Evolutionary conservation across 2,329 filamentous ascomycete species (phyloP), one percentile per base, ranked within the genome.

Genomic region (Karstenula rhodostoma): DNA sequence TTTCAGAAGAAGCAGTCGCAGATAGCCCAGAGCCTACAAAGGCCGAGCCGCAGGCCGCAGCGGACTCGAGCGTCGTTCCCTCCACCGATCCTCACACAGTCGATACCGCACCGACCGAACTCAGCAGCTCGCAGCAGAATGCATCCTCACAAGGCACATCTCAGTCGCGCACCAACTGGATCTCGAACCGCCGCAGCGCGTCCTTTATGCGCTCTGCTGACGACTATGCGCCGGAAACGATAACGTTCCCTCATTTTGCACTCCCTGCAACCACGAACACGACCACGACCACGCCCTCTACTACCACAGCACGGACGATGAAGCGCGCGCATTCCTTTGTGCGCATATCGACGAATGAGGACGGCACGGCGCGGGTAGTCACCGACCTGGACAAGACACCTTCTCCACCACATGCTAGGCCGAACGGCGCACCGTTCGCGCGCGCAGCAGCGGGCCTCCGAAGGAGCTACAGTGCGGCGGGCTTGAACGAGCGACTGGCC

Each of bases 311-410:
- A 69, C 82, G 64, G 37, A 59, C 76, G 2, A 58, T 79, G 33
- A 78, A 77, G 62, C 76, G 77, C 59, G 65, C 71, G 7, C 74
- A 78, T 43, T 86, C 86, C 51, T 85, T 86, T 29, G 85, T 96
- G 59, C 89, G 93, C 51, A 84, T 97, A 29, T 93, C 92, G 1
- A 88, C 95, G 72, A 95, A 92, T 19, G 85, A 94, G 33, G 93
- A 97, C 72, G 94, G 94, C 67, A 94, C 94, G 73, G 94, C 94
- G n/a, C 90, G 94, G 70, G 84, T 97, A 54, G 87, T 94, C 23
- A 87, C 86, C 17, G 83, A 90, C 57, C 85, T 89, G 63, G 87
- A 90, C 64, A 83, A 85, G 32, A 90, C 90, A 2, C 90, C 91
- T 2, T 92, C 90, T 1, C 89, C 88, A 54, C 86, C 84, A 60